These are phyloP conservation scores for Postia placenta DNA, from an alignment of 768 basidiomycete genomes.

Conservation along the genomic window DNA sequence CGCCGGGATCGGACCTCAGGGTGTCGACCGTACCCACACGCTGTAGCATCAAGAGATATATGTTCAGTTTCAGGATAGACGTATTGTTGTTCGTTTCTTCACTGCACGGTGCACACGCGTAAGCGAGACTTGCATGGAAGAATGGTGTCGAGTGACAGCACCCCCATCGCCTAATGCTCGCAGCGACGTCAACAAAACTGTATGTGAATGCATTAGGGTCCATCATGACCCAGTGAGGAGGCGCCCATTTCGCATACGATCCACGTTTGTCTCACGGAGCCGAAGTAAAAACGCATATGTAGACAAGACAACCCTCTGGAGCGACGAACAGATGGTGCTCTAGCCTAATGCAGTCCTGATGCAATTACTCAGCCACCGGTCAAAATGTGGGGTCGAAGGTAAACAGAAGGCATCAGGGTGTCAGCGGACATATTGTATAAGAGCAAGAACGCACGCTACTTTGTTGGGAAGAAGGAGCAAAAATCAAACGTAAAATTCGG, in stretches of 20 bases:
- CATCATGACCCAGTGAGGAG: background rate
- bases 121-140: background rate
- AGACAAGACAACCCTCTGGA: no score
- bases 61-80: slow-evolving; percentile 4
- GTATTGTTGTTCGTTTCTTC: no score
- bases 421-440: no score
- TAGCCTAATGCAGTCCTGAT: background rate
- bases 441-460: no score
- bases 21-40: background rate
- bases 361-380: no score
- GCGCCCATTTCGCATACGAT: background rate
- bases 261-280: background rate
- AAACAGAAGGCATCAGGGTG: background rate
- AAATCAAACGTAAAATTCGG: background rate
- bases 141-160: background rate
- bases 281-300: background rate
- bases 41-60: no score
- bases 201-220: background rate
- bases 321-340: background rate
- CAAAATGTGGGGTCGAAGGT: background rate
- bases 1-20: background rate
- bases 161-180: background rate
- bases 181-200: background rate
- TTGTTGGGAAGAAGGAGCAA: background rate
- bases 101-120: no score